These are phyloP conservation scores for Yarrowia bubula DNA, from an alignment of 805 yeast genomes.

Conservation along the genomic window DNA sequence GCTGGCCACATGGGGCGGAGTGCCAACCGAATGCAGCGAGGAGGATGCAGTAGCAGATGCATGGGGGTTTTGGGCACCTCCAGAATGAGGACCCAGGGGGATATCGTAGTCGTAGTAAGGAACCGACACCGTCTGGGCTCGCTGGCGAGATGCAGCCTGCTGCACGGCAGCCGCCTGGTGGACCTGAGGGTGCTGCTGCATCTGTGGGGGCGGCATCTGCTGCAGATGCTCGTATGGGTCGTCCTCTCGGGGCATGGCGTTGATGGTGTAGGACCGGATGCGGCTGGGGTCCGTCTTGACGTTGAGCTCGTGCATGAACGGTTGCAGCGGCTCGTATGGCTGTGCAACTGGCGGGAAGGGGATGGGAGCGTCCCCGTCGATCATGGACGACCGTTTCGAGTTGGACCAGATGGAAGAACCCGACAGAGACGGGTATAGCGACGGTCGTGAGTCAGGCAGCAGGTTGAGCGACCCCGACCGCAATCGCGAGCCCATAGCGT, in stretches of 20 bases:
- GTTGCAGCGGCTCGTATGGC: slow-evolving; percentile 35
- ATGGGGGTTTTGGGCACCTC: neutral
- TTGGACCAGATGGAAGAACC: slow-evolving; percentile 37
- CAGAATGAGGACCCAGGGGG: slow-evolving; percentile 1
- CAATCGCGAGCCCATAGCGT: slow-evolving; percentile 29
- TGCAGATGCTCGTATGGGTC: slow-evolving; percentile 11
- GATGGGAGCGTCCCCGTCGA: slow-evolving; percentile 31
- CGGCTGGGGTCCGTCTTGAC: slow-evolving; percentile 38
- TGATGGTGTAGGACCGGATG: slow-evolving; percentile 38
- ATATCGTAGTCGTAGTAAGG: slow-evolving; percentile 21
- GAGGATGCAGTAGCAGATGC: slow-evolving; percentile 18
- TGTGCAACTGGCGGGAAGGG: slow-evolving; percentile 31
- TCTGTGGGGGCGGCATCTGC: slow-evolving; percentile 21
- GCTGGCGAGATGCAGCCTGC: slow-evolving; percentile 14
- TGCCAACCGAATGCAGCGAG: slow-evolving; percentile 4
- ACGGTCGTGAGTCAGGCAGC: slow-evolving; percentile 33
- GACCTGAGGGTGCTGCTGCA: slow-evolving; percentile 27
- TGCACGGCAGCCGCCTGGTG: slow-evolving; percentile 20
- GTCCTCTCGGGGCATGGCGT: slow-evolving; percentile 29
- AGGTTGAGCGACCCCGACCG: slow-evolving; percentile 36
- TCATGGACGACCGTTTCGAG: slow-evolving; percentile 25
- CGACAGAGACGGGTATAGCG: slow-evolving; percentile 33
- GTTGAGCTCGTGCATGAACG: slow-evolving; percentile 37
- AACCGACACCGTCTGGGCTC: slow-evolving; percentile 16
- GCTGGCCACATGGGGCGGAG: slow-evolving; percentile 7